Evolutionary conservation across 805 yeast species (phyloP).

Genomic region (Spathaspora arborariae): DNA sequence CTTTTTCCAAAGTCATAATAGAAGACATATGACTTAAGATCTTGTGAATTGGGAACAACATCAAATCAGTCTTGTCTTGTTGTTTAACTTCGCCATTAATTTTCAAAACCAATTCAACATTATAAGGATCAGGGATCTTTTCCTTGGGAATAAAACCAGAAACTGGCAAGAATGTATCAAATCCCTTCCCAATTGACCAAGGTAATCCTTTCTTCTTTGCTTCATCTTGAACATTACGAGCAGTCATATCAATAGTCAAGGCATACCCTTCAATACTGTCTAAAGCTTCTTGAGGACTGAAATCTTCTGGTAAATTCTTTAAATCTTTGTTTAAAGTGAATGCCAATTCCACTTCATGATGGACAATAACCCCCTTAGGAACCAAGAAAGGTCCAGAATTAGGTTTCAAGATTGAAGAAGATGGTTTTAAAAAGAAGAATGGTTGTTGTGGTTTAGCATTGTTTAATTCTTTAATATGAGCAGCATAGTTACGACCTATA

Average conservation of each 20-base stretch:
- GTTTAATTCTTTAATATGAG: constrained; percentile 87
- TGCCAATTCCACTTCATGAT: constrained; percentile 93
- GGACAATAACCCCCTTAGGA: constrained; percentile 82
- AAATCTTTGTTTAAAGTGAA: constrained; percentile 63
- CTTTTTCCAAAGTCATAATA: constrained; percentile 88
- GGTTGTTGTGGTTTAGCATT: constrained; percentile 82
- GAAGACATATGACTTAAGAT: constrained; percentile 76
- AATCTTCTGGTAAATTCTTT: constrained; percentile 56
- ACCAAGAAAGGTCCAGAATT: constrained; percentile 72
- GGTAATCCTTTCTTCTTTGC: constrained; percentile 94
- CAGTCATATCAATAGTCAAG: constrained; percentile 89
- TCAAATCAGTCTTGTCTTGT: constrained; percentile 69
- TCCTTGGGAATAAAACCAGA: constrained; percentile 66
- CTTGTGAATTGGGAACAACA: constrained; percentile 84
- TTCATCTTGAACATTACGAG: constrained; percentile 91
- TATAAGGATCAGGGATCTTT: constrained; percentile 68
- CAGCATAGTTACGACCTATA: constrained; percentile 96
- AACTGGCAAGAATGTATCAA: constrained; percentile 93
- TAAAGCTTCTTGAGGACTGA: constrained; percentile 63
- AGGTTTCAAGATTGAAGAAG: constrained; percentile 62
- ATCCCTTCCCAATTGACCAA: constrained; percentile 95
- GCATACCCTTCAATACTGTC: constrained; percentile 84
- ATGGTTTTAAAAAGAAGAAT: constrained; percentile 88
- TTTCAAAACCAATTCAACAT: constrained; percentile 56
- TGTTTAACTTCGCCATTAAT: constrained; percentile 74